These are phyloP conservation scores for Pichia rugopelliculosa DNA, from an alignment of 805 yeast species.

Conservation along the genomic window DNA sequence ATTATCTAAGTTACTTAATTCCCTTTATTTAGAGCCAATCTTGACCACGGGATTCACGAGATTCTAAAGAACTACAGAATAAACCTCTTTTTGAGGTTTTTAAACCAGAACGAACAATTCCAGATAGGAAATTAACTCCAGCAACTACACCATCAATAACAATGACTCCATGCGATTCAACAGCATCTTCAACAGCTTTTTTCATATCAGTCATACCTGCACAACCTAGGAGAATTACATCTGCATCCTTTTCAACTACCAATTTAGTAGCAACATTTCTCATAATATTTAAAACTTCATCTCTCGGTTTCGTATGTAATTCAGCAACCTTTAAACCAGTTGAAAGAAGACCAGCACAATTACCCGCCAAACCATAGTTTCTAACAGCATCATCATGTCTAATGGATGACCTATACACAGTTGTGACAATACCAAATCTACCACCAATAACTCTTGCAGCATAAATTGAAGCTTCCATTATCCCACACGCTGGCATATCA, in stretches of 20 bases:
- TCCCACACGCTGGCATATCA: constrained; percentile 28
- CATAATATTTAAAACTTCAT: constrained; percentile 25
- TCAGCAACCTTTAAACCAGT: constrained; percentile 29
- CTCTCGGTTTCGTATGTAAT: constrained; percentile 26
- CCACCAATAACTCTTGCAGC: constrained; percentile 28
- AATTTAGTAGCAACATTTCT: constrained; percentile 19
- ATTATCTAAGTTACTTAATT: neutral
- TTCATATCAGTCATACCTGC: constrained; percentile 90
- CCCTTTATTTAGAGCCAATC: constrained; percentile 6
- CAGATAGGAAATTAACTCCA: constrained; percentile 26
- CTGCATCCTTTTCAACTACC: constrained; percentile 22
- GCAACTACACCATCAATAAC: constrained; percentile 47
- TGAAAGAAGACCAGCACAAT: constrained; percentile 29
- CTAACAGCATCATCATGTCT: constrained; percentile 28
- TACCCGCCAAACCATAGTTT: constrained; percentile 24
- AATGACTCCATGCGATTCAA: constrained; percentile 89
- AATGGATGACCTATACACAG: constrained; percentile 26
- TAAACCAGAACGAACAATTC: constrained; percentile 30
- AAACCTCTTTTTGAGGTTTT: constrained; percentile 26
- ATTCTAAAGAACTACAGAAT: constrained; percentile 12
- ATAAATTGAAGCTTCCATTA: constrained; percentile 30
- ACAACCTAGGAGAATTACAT: constrained; percentile 63
- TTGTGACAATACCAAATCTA: constrained; percentile 28
- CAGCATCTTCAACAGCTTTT: constrained; percentile 83
- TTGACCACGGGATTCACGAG: constrained; percentile 7